phyloP scores from a whole-genome alignment of 148 eudicot species.

The Limonium bicolor region DNA sequence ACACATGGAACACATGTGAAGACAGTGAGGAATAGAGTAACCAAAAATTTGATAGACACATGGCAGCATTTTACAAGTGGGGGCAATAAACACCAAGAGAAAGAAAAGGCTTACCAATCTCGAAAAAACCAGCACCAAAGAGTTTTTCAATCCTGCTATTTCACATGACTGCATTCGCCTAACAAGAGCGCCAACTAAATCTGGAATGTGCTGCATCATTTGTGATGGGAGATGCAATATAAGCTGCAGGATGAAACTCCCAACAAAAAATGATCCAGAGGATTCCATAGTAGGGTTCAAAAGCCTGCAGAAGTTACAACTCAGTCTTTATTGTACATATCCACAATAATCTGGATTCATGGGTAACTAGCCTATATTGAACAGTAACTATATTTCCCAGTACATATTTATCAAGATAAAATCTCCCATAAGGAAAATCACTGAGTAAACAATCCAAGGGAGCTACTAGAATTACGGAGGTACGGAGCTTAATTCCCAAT shows the following conservation, averaged over 20 bases:
- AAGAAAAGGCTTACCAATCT: conserved; percentile 45
- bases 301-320: conserved; percentile 46
- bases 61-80: no score
- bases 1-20: no score
- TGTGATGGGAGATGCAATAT: conserved; percentile 86
- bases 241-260: conserved; percentile 81
- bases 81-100: no score
- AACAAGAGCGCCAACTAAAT: conserved; percentile 73
- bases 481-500: no score
- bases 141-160: conserved; percentile 58
- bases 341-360: background rate
- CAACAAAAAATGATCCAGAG: conserved; percentile 93
- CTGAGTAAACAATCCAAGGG: no score
- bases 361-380: no score
- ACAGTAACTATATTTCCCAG: no score
- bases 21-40: no score
- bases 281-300: conserved; percentile 84
- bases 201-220: conserved; percentile 83
- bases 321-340: conserved; percentile 4
- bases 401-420: no score
- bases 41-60: no score
- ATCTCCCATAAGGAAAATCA: no score
- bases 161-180: conserved; percentile 79
- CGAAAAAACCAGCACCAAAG: conserved; percentile 74
- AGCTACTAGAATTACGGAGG: no score